Evolutionary conservation across 148 eudicot species (phyloP).

Genomic region (Rhododendron vialii): DNA sequence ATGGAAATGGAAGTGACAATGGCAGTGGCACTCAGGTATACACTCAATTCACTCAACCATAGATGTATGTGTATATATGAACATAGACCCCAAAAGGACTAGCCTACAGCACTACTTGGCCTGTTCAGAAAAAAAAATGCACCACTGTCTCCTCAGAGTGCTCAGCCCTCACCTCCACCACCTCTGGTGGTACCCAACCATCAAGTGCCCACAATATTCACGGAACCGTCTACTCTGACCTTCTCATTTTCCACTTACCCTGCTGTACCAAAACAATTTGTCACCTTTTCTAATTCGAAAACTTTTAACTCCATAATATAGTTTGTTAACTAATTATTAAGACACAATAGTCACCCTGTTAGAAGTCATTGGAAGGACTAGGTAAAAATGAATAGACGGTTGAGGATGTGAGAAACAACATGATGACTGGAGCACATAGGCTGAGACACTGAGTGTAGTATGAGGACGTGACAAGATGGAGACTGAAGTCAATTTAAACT

Average conservation of each 20-base stretch:
- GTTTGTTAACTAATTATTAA: not conserved
- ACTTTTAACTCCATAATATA: not conserved
- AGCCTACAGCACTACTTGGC: not conserved
- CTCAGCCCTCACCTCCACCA: not conserved
- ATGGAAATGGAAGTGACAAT: slow-evolving; percentile 80
- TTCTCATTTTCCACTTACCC: not conserved
- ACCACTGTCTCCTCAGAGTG: not conserved
- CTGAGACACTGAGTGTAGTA: not conserved
- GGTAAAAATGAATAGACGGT: not conserved
- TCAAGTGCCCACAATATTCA: not conserved
- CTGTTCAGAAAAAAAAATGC: not conserved
- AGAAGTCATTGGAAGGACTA: not conserved
- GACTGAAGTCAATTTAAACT: not conserved
- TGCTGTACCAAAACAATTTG: not conserved
- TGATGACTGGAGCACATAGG: not conserved
- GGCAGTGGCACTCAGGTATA: slow-evolving; percentile 81
- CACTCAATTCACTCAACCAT: not conserved
- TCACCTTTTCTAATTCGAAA: not conserved
- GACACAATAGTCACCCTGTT: not conserved
- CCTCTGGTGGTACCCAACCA: not conserved
- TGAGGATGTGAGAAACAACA: not conserved
- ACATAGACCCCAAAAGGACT: not conserved
- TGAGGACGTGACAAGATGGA: not conserved
- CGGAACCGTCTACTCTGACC: not conserved
- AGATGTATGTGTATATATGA: not conserved